phyloP scores from a whole-genome alignment of 352 stramenopile genomes.

The Achlya hypogyna region DNA sequence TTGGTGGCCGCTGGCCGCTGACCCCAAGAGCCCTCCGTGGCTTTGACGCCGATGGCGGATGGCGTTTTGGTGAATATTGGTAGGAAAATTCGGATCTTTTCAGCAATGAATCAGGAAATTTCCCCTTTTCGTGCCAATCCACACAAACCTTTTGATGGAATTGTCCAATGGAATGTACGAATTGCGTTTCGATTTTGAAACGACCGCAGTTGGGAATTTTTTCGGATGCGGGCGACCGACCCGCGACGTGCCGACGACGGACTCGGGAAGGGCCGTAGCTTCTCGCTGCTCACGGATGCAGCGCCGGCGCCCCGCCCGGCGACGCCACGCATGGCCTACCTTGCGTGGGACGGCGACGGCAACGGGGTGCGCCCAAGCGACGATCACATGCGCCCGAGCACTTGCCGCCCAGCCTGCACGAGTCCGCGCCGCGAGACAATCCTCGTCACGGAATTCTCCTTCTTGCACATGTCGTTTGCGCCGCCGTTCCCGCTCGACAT shows the following conservation, averaged over 20 bases:
- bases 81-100: neutral
- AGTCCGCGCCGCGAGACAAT: neutral
- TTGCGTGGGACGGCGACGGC: neutral
- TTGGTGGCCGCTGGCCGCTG: too few species aligned
- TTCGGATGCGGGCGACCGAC: neutral
- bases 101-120: neutral
- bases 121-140: neutral
- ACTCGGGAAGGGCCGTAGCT: neutral
- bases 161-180: neutral
- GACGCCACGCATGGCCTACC: neutral
- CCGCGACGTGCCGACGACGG: too few species aligned
- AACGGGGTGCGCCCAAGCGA: too few species aligned
- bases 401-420: neutral
- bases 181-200: neutral
- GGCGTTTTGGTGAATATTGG: too few species aligned
- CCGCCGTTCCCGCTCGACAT: constrained; percentile 4
- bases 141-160: neutral
- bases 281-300: neutral
- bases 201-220: neutral
- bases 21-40: too few species aligned
- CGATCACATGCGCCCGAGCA: neutral
- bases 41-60: too few species aligned
- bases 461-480: constrained; percentile 24
- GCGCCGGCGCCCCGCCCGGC: too few species aligned
- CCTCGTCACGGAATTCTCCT: constrained; percentile 23